A percentile compares a stretch with the other conserved stretches of the same genome.
Evolutionary conservation across 441 rosid species (phyloP).

Genomic region (Bocquillonia castaneifolia): DNA sequence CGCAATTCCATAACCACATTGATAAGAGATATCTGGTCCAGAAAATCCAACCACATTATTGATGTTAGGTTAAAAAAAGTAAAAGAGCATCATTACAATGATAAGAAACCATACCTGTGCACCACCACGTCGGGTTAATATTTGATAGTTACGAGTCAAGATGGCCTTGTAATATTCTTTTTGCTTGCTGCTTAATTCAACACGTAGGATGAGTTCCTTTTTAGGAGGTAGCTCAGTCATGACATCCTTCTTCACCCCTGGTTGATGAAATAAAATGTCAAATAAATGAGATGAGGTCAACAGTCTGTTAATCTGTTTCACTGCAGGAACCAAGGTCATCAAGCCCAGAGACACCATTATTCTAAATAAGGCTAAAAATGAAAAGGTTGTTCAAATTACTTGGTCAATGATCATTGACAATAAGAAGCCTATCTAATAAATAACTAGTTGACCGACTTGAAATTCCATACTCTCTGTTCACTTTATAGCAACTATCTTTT

Average conservation of each 20-base stretch:
- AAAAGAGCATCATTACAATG: conserved; percentile 18
- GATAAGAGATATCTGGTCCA: conserved; percentile 75
- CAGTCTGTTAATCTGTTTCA: conserved; percentile 8
- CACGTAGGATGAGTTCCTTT: conserved; percentile 94
- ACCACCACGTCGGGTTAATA: conserved; percentile 92
- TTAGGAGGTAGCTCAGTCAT: conserved; percentile 98
- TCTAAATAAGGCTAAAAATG: neutral
- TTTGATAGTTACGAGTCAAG: conserved; percentile 88
- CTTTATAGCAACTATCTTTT: neutral
- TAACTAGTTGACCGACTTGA: neutral
- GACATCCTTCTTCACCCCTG: conserved; percentile 98
- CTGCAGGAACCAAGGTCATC: neutral
- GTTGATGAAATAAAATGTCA: neutral
- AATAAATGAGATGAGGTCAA: conserved; percentile 1
- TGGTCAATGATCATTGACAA: neutral
- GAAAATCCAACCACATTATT: conserved; percentile 23
- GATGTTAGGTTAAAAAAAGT: conserved; percentile 22
- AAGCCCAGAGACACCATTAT: neutral
- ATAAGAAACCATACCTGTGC: conserved; percentile 56
- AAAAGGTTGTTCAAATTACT: neutral
- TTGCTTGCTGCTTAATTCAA: conserved; percentile 85
- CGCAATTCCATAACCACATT: conserved; percentile 98
- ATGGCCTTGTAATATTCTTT: conserved; percentile 98
- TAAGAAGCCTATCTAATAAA: neutral
- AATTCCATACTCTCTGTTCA: neutral